A percentile compares a stretch with the other conserved stretches of the same genome.
These are phyloP conservation scores for Xylariaceae sp. DNA, from an alignment of 2,329 filamentous ascomycete species.

Conservation along the genomic window DNA sequence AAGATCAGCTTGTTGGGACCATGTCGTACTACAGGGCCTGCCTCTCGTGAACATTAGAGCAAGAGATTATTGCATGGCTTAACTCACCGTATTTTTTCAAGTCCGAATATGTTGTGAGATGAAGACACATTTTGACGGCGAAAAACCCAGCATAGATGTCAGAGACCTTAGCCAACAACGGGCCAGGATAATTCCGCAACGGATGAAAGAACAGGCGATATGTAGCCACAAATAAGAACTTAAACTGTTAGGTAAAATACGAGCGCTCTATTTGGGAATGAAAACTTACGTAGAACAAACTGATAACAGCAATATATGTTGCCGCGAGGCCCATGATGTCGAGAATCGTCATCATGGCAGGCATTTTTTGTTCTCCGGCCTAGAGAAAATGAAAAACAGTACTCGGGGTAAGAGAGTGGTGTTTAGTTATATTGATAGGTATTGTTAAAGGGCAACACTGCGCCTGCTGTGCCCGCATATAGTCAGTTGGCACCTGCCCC, in stretches of 20 bases:
- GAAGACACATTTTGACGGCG: constrained; percentile 3
- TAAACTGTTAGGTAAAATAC: not conserved
- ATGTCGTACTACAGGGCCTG: constrained; percentile 23
- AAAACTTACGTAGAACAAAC: not conserved
- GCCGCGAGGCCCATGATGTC: not conserved
- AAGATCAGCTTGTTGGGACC: constrained; percentile 30
- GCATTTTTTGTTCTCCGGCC: too few relatives aligned
- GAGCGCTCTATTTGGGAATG: too few relatives aligned
- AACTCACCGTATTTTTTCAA: constrained; percentile 14
- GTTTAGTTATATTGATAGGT: too few relatives aligned
- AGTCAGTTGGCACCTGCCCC: too few relatives aligned
- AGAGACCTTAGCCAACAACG: constrained; percentile 6
- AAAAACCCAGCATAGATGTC: constrained; percentile 10
- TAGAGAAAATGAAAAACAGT: too few relatives aligned
- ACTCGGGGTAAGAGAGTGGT: too few relatives aligned
- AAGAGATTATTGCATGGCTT: not conserved
- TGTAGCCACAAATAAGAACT: not conserved
- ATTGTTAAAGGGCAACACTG: too few relatives aligned
- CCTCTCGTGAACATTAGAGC: not conserved
- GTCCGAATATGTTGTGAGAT: constrained; percentile 12
- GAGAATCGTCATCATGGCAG: not conserved
- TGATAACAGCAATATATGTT: not conserved
- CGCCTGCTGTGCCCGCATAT: too few relatives aligned
- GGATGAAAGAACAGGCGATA: constrained; percentile 7
- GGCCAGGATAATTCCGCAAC: constrained; percentile 6